Evolutionary conservation across 805 yeast genomes (phyloP).

Genomic region (Spathaspora passalidarum): DNA sequence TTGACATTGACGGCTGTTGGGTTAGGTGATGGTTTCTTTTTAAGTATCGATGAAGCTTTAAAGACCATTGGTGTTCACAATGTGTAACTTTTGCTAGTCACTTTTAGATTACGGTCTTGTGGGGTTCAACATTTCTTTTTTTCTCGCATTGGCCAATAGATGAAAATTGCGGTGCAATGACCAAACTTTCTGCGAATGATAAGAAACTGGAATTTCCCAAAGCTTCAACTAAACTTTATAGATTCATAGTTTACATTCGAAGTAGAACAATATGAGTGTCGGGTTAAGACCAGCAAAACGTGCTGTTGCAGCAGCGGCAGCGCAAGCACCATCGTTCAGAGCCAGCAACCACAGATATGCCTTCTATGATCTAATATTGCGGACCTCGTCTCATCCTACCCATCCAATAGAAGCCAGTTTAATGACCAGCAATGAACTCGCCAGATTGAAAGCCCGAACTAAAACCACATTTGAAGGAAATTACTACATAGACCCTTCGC

Average conservation of each 20-base stretch:
- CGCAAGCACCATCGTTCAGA: neutral
- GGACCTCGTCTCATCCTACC: constrained; percentile 30
- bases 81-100: neutral
- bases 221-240: no score
- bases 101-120: neutral
- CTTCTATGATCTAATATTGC: constrained; percentile 36
- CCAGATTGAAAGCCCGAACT: constrained; percentile 17
- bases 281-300: neutral
- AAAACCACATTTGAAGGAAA: constrained; percentile 31
- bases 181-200: neutral
- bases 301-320: neutral
- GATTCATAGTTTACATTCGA: no score
- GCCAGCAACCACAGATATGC: constrained; percentile 13
- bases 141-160: neutral
- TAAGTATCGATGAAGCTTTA: constrained; percentile 58
- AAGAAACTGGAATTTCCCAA: no score
- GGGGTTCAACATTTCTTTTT: neutral
- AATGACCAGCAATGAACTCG: constrained; percentile 19
- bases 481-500: constrained; percentile 20
- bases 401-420: constrained; percentile 31
- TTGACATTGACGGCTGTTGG: constrained; percentile 10
- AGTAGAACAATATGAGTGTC: neutral
- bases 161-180: neutral
- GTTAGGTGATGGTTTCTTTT: constrained; percentile 32
- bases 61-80: constrained; percentile 32